These are phyloP conservation scores for Euphorbia neoarborescens DNA, from an alignment of 441 rosid species.

Conservation along the genomic window DNA sequence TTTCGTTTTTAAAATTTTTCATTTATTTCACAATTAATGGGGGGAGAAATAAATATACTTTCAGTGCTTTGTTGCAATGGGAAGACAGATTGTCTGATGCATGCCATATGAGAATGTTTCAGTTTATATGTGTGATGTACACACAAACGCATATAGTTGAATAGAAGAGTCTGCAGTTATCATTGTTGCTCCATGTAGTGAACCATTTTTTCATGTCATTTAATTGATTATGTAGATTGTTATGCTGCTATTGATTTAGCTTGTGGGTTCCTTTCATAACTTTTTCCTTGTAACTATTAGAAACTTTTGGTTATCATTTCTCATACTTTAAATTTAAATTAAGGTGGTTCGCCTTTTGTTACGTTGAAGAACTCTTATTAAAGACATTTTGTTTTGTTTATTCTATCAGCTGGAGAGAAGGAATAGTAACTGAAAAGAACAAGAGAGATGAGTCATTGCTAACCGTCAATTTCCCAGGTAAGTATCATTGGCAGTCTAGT, in stretches of 20 bases:
- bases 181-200: not conserved
- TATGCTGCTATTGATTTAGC: too few species aligned
- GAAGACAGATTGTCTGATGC: not conserved
- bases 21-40: not conserved
- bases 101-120: not conserved
- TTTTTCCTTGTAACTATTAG: not conserved
- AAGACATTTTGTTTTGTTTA: conserved; percentile 19
- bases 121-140: not conserved
- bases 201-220: not conserved
- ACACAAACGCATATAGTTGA: too few species aligned
- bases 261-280: too few species aligned
- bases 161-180: not conserved
- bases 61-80: not conserved
- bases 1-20: not conserved
- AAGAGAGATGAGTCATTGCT: conserved; percentile 62
- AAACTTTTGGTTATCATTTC: not conserved
- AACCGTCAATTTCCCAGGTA: conserved; percentile 78
- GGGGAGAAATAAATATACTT: not conserved
- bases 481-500: conserved; percentile 15
- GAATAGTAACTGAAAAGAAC: conserved; percentile 67
- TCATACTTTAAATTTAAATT: conserved; percentile 3
- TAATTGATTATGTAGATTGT: not conserved
- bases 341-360: not conserved
- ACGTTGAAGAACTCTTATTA: not conserved
- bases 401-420: conserved; percentile 82